Evolutionary conservation across 768 basidiomycete genomes (phyloP).

Genomic region (Rhizopogon vesiculosus): DNA sequence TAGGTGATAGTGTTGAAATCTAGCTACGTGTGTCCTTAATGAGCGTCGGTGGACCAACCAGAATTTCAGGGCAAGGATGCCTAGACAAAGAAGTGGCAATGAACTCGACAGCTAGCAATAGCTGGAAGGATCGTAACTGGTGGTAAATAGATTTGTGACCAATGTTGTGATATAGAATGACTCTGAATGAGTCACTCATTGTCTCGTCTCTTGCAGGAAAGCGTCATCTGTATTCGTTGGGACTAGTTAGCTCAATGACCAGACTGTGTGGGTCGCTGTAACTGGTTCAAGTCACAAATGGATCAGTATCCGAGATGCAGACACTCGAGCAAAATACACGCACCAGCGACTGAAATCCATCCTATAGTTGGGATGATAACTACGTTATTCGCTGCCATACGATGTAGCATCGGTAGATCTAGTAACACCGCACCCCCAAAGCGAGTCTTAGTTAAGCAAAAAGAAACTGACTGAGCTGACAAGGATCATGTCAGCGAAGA

Average conservation of each 20-base stretch:
- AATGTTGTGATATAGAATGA: constrained; percentile 6
- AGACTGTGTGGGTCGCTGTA: neutral
- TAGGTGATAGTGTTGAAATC: neutral
- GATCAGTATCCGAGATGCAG: neutral
- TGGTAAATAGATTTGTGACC: constrained; percentile 7
- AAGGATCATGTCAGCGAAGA: no score
- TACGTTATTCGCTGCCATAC: constrained; percentile 1
- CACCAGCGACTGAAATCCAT: neutral
- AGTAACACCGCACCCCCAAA: no score
- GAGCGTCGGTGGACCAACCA: neutral
- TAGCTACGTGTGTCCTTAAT: neutral
- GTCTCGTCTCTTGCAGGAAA: constrained; percentile 5
- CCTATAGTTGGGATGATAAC: neutral
- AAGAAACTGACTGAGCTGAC: no score
- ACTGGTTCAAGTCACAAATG: neutral
- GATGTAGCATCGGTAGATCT: neutral
- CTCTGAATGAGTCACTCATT: constrained; percentile 11
- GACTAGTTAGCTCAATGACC: neutral
- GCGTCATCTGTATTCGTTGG: neutral
- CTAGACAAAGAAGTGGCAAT: neutral
- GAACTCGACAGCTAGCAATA: no score
- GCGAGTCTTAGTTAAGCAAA: no score
- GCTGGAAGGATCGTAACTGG: neutral
- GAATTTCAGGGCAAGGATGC: neutral
- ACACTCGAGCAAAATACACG: neutral